Conservation (phyloP, 345 rosid species). For the Populus pruinosa region DNA sequence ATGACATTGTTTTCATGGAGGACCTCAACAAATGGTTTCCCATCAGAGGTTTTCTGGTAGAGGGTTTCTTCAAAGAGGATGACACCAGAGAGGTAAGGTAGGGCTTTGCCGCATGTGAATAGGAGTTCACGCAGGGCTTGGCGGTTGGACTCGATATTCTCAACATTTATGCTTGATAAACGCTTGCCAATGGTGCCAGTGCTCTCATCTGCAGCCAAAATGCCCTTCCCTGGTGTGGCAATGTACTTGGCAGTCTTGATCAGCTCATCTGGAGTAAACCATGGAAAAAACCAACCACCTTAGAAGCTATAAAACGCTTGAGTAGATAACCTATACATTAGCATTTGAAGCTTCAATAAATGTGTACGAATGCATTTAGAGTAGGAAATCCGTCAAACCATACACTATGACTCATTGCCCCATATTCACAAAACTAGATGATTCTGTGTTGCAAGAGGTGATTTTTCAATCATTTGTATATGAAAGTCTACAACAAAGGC, state of each 20-base stretch:
- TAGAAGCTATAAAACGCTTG: background rate
- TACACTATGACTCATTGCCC: no score
- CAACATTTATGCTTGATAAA: conserved; percentile 79
- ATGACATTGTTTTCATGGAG: conserved; percentile 73
- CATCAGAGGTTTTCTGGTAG: conserved; percentile 70
- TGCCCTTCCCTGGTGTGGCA: conserved; percentile 90
- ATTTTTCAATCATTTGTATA: no score
- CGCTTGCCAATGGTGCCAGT: conserved; percentile 98
- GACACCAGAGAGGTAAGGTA: conserved; percentile 79
- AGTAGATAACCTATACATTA: background rate
- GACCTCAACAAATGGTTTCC: conserved; percentile 78
- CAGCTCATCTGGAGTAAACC: conserved; percentile 61
- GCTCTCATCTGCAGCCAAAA: conserved; percentile 94
- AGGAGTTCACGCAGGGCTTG: conserved; percentile 93
- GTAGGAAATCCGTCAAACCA: no score
- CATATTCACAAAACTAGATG: no score
- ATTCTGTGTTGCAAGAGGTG: no score
- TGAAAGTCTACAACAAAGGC: no score
- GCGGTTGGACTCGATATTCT: conserved; percentile 87
- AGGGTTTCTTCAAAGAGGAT: conserved; percentile 96
- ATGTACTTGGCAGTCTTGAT: conserved; percentile 85
- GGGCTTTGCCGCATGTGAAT: conserved; percentile 70
- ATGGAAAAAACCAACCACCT: background rate
- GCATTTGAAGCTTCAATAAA: no score
- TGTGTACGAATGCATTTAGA: no score